Evolutionary conservation across 495 filamentous ascomycete species (phyloP), one percentile per base, ranked within the genome.

Genomic region (Neurospora sp.): DNA sequence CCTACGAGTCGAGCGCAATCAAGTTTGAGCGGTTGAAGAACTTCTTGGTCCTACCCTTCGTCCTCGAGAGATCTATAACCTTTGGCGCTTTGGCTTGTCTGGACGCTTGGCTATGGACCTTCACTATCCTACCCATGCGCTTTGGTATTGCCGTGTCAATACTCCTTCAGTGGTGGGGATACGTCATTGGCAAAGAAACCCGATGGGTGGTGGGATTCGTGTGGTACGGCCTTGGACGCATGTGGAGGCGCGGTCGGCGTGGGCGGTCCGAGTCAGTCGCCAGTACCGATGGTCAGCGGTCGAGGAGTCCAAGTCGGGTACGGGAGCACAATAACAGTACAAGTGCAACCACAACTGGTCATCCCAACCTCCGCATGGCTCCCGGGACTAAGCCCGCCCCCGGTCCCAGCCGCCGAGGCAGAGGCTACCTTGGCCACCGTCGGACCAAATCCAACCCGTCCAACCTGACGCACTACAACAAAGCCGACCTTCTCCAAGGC

Each of bases 31-130:
- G 96, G 68, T 85, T 99, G n/a, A 84, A 91, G 72, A 97, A 98
- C 78, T 95, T 97, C 79, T 82, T 98, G 9, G 81, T 93, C 22
- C 84, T 98, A 6, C 93, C 95, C 9, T 89, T 87, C 9, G 90
- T 89, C 70, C 83, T 99, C n/a, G 96, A 99, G 81, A 88, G 91
- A 71, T 88, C 93, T 1, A 85, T 99, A 22, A 89, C 88, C 76
- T 98, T 99, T 83, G 96, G 96, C 8, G 88, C 91, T 11, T 78
- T 98, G 31, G 93, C 95, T 39, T 98, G 96, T 80, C 84, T 98
- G 39, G 96, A 99, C 83, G 91, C 94, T n/a, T 99, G 95, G 96
- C 86, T 98, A 5, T 94, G 96, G 81, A 94, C 94, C 0, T 97
- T 98, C 73, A 99, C 96, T 0, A 94, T 99, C 39, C 83, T 98